phyloP scores from a whole-genome alignment of 2,329 filamentous ascomycete species.

The Monosporascus sp. region DNA sequence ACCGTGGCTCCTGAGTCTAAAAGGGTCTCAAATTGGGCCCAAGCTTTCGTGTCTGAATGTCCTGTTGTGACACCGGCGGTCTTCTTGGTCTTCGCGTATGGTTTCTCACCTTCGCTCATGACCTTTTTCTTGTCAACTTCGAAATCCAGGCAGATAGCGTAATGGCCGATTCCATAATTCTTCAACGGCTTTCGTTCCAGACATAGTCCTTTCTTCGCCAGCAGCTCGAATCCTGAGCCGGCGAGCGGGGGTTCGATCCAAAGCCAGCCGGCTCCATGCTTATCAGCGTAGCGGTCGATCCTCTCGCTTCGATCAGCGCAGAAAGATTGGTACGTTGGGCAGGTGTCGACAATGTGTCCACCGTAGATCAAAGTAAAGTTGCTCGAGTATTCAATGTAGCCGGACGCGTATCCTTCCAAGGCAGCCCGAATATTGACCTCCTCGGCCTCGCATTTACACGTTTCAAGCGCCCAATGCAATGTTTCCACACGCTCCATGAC shows the following conservation, averaged over 20 bases:
- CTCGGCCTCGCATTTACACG: slow-evolving; percentile 30
- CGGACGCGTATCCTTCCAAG: slow-evolving; percentile 34
- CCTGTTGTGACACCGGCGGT: not conserved
- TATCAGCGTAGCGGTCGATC: slow-evolving; percentile 31
- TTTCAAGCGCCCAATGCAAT: slow-evolving; percentile 26
- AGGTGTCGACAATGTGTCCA: slow-evolving; percentile 35
- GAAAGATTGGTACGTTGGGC: slow-evolving; percentile 32
- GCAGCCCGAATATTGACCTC: slow-evolving; percentile 35
- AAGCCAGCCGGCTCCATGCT: slow-evolving; percentile 36
- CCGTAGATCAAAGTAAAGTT: slow-evolving; percentile 38
- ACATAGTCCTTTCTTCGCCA: slow-evolving; percentile 27
- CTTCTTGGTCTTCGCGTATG: not conserved
- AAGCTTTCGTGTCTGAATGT: slow-evolving; percentile 14
- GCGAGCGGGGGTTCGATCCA: slow-evolving; percentile 40
- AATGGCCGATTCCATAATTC: slow-evolving; percentile 20
- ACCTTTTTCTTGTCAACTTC: slow-evolving; percentile 9
- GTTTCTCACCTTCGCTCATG: slow-evolving; percentile 1
- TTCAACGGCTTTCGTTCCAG: slow-evolving; percentile 10
- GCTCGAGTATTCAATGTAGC: slow-evolving; percentile 32
- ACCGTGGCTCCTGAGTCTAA: slow-evolving; percentile 39
- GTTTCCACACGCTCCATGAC: slow-evolving; percentile 27
- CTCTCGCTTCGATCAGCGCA: slow-evolving; percentile 30
- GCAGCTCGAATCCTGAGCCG: slow-evolving; percentile 8
- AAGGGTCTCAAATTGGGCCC: slow-evolving; percentile 26
- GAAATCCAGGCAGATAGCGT: slow-evolving; percentile 12